Base-by-base conservation (phyloP, 768 basidiomycete genomes). In the Calocera viscosa region DNA sequence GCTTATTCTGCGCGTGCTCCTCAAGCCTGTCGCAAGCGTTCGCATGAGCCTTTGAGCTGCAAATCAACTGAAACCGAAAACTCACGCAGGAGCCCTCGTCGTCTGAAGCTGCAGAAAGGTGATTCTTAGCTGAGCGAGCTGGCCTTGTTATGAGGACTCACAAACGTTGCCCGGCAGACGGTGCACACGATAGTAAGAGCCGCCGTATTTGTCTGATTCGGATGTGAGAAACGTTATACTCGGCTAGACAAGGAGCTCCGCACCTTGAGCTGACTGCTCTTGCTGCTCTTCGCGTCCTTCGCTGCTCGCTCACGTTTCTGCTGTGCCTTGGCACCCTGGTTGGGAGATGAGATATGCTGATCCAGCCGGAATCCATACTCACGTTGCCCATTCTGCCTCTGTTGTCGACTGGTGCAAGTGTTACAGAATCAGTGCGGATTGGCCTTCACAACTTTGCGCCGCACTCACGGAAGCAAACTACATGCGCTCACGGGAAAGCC, bases 1-100 rank as follows among this genome's bases (percentile, higher is more conserved):
- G 53, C 26, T 60, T 60, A 19, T 60, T 60, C 30, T 60, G 53
- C 24, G 53, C 53, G 19, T 60, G 53, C 53, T 60, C 53, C 53
- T 60, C 53, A 12, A 60, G 22, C 14, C 53, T 60, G 30, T 28
- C 26, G 30, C 30, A 32, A 11, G 16, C 53, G 30, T 32, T 2
- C 5, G 30, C 16, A 28, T 47, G 16, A 47, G 24, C 43, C 43
- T 24, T 19, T 8, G 7, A 19, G 8, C 16, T 19, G 7, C 24
- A 47, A 17, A 19, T 19, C 5, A n/a, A 47, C 43, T 19, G 24
- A 19, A 8, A 8, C 24, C 19, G 43, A 28, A 22, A 26, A 60
- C 53, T 60, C 53, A 60, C 53, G 53, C 53, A 2, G 53, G 53
- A 12, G 53, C 53, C 24, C 53, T 2, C 11, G 53, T 60, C 24